Base-by-base conservation (phyloP, 2,329 filamentous ascomycete genomes). In the Phaeosphaeriaceae sp. region DNA sequence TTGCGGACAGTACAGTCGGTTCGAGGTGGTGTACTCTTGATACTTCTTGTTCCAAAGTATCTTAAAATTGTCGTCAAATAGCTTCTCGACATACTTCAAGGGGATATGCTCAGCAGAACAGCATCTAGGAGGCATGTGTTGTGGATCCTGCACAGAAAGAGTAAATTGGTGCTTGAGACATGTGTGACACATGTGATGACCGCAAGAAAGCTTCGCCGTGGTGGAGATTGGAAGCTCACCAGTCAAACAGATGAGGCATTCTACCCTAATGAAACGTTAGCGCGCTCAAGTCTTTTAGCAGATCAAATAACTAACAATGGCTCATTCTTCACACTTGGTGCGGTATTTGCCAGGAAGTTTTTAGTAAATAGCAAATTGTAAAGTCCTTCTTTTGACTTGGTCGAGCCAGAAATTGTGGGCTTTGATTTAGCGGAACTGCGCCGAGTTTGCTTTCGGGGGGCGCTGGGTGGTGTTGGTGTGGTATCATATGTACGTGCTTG, bases 41-140 rank as follows among this genome's bases (percentile, higher is more conserved):
- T 87, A 94, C 64, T 91, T 93, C 48, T 81, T 82, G 69, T 94
- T 93, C 90, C 90, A 96, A 1, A 79, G 79, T 57, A 80, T 83
- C 75, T 94, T 93, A 78, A 94, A 93, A 43, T 81, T 79, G 48
- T 79, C 68, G 64, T 89, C 83, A 65, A 96, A 92, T 6, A 94
- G 77, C 20, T 81, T 81, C 9, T 93, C 88, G 20, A 93, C 91
- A 68, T 91, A 85, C 58, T 85, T 86, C 6, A 92, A 75, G 0
- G 88, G 85, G 49, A 96, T 94, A 59, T 84, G 82, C 11, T 90
- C 84, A 16, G 81, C 65, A 3, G 83, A 87, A 72, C 91, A 96
- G 73, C 91, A 96, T 67, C 81, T 83, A 0, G 92, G 92, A n/a
- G 92, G 90, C 90, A 96, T 95, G 59, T 90, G 86, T 52, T 86